Evolutionary conservation across 2,329 filamentous ascomycete genomes (phyloP).

Genomic region (Hypoxylon sp.): DNA sequence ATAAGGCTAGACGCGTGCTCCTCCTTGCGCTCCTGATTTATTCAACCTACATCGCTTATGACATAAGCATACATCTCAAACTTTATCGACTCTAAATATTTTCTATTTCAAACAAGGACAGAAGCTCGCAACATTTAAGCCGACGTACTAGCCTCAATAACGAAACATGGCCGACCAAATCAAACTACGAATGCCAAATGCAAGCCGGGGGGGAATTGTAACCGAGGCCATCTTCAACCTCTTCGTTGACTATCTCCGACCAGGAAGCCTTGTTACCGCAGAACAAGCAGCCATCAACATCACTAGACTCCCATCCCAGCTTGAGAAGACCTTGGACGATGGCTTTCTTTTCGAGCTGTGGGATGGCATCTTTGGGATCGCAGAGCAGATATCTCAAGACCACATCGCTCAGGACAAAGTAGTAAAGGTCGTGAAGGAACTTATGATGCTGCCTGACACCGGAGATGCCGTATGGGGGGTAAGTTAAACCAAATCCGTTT

Average conservation of each 20-base stretch:
- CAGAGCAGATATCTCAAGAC: slow-evolving; percentile 46
- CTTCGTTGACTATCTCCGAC: slow-evolving; percentile 42
- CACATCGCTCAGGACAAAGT: slow-evolving; percentile 48
- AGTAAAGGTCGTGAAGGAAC: slow-evolving; percentile 45
- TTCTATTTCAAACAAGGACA: background rate
- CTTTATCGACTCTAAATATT: background rate
- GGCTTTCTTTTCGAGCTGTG: slow-evolving; percentile 47
- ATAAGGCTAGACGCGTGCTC: slow-evolving; percentile 19
- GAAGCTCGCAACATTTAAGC: background rate
- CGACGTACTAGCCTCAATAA: background rate
- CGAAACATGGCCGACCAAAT: slow-evolving; percentile 18
- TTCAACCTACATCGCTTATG: background rate
- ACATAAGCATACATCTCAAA: slow-evolving; percentile 2
- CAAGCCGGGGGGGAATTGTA: slow-evolving; percentile 1
- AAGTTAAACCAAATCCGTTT: slow-evolving; percentile 14
- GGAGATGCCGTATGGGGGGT: slow-evolving; percentile 47
- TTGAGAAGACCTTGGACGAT: slow-evolving; percentile 32
- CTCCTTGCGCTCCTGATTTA: background rate
- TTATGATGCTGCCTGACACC: slow-evolving; percentile 45
- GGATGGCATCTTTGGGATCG: slow-evolving; percentile 42
- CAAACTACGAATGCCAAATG: slow-evolving; percentile 4
- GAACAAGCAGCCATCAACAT: slow-evolving; percentile 38
- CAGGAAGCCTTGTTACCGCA: slow-evolving; percentile 23
- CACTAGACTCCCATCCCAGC: slow-evolving; percentile 24
- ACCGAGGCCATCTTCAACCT: slow-evolving; percentile 40